Base-by-base conservation (phyloP, 495 filamentous ascomycete species). In the Penicillium atrosanguineum region DNA sequence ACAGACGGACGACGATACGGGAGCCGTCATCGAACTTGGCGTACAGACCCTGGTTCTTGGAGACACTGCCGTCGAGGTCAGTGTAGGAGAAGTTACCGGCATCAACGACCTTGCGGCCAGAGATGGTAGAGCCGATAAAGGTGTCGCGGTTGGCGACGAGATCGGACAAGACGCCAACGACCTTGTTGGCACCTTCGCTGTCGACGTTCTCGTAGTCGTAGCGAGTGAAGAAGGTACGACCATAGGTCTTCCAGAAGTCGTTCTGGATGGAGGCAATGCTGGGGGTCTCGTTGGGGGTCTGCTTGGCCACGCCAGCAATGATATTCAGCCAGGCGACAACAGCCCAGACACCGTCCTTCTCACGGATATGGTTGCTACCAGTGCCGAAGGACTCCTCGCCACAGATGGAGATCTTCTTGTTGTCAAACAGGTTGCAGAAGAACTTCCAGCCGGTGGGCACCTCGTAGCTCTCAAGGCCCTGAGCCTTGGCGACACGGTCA, bases 371-470 rank as follows among this genome's bases (percentile, higher is more conserved):
- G 77, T 98, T 96, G 80, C 88, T 93, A n/a, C 94, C 94, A 2
- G 94, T 98, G 37, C 94, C 94, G 69, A 98, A 98, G 47, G 87
- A 92, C 79, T 98, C 94, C 71, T 98, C 94, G 39, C 94, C 94
- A 69, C 94, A 98, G 71, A 98, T 98, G 61, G 92, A 96, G 70
- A 98, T 87, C 82, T 96, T 96, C 72, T 97, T 79, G 56, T 91
- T 88, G 65, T 98, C 94, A 64, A 98, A 97, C 49, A 98, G 79
- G 64, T 91, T 94, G 71, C 94, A 98, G 85, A 98, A 98, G 82
- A 98, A 98, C 74, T 98, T 98, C 94, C 94, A 98, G 52, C 94
- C 94, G 1, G 94, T 98, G 11, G 94, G 94, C 6, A 98, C 94
- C 73, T 98, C 94, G 74, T 98, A 98, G 74, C 83, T 86, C 73